Evolutionary conservation across 495 filamentous ascomycete genomes (phyloP), one percentile per base, ranked within the genome.

Genomic region (Aspergillus bridgeri): DNA sequence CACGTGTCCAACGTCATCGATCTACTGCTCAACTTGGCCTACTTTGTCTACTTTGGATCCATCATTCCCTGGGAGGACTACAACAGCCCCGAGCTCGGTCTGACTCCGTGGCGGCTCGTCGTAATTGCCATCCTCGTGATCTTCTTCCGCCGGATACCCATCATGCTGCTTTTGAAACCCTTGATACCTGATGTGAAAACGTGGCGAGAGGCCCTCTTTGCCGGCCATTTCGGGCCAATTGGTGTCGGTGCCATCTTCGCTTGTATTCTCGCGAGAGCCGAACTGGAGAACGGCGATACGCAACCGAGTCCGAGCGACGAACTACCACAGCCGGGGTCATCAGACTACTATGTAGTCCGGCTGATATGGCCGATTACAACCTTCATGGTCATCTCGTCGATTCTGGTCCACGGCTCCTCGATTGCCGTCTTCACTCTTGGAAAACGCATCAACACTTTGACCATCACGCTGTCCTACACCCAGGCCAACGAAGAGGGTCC

Each of bases 1-100:
- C 93, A 97, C 68, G 95, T 99, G 21, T 97, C 94, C 68, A 97
- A 98, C 84, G 95, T 99, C 72, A 97, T 99, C 68, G 95, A 99
- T 79, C 72, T 99, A 62, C 75, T 99, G 54, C 83, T 99, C 74
- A 99, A 99, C 72, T 82, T 98, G 84, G 86, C 93, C 5, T 98
- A 97, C 68, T 98, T 99, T 66, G 93, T 99, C 63, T 99, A 92
- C 65, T 88, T 99, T 49, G 95, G 95, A 50, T 89, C 95, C 33
- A 96, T 99, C 72, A 91, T 99, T 51, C 95, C 95, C 0, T 99
- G 95, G 95, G 81, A 84, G 58, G 82, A 86, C 60, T 99, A 83
- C 80, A 96, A 96, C 75, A 73, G 83, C 51, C 75, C 79, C 0
- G 75, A 76, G 2, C 63, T 95, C 47, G 90, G 91, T 24, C 76